Base-by-base conservation (phyloP, 768 basidiomycete species). In the Pisolithus microcarpus region DNA sequence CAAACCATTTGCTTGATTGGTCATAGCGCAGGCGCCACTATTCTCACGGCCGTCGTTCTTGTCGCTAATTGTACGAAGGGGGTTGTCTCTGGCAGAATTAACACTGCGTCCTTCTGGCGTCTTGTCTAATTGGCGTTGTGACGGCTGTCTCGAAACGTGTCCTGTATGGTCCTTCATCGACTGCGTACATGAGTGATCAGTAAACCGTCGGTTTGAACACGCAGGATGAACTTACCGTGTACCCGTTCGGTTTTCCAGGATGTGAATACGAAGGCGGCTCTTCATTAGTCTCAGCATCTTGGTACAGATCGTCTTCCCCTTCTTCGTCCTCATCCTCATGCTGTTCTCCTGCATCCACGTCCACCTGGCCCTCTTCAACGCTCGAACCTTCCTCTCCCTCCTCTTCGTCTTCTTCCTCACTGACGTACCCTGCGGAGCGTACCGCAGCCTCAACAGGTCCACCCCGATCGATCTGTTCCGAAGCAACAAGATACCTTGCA, bases 401-500 rank as follows among this genome's bases (percentile, higher is more conserved):
- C 11, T 80, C 80, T 18, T 68, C 65, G 10, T 72, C 77, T 36
- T 81, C 82, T 4, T 91, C 90, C 47, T 90, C 92, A 52, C 84
- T 85, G n/a, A 78, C 70, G 69, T 93, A 98, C 34, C 95, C 95
- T 1, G 79, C 93, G 2, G 84, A 78, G 47, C 93, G 74, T 16
- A 99, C 96, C 23, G 93, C 95, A 13, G 91, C 90, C 31, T 87
- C 89, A 24, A 98, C 87, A 0, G 92, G 92, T 2, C 95, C 96
- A 37, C 83, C 84, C 40, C 96, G 75, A 70, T 96, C 91, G 70
- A 98, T 87, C 64, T 82, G 78, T 72, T 98, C 96, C 56, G 86
- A 89, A 31, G 93, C 92, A 38, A 98, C 91, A 48, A 99, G 77
- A 65, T 96, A 97, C 55, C 91, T 70, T 19, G 93, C 91, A 60